Evolutionary conservation across 768 basidiomycete genomes (phyloP).

Genomic region (Calocybe cyanea): DNA sequence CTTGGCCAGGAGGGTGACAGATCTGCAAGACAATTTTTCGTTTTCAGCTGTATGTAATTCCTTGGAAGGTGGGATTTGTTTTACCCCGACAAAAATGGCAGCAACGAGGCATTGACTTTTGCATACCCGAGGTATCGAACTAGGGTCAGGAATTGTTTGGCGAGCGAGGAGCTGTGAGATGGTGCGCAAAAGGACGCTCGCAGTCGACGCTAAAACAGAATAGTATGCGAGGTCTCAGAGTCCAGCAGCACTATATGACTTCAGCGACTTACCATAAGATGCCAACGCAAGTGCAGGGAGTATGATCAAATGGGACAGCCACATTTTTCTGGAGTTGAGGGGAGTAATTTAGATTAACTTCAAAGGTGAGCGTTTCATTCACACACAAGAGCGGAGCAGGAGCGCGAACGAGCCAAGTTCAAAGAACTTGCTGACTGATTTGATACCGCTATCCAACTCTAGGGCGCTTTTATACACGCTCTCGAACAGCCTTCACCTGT

Average conservation of each 20-base stretch:
- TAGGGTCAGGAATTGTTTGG: slow-evolving; percentile 10
- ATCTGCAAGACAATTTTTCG: neutral
- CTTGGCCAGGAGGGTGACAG: slow-evolving; percentile 1
- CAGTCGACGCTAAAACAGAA: slow-evolving; percentile 5
- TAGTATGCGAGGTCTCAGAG: no score
- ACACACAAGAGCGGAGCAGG: no score
- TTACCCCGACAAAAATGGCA: slow-evolving; percentile 2
- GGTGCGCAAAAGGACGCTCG: slow-evolving; percentile 1
- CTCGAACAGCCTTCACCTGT: no score
- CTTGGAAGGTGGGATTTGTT: neutral
- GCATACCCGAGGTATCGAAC: slow-evolving; percentile 7
- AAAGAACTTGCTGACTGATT: no score
- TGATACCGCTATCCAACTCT: no score
- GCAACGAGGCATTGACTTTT: neutral
- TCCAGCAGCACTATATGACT: no score
- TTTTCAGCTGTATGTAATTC: neutral
- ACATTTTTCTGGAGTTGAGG: no score
- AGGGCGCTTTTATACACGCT: no score
- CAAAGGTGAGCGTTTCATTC: no score
- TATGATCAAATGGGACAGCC: neutral
- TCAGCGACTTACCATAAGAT: neutral
- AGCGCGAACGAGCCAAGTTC: no score
- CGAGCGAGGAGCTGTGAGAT: slow-evolving; percentile 10
- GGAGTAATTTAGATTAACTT: no score
- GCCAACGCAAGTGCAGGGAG: neutral